Base-by-base conservation (phyloP, 129 eudicot genomes). In the Saposhnikovia divaricata region DNA sequence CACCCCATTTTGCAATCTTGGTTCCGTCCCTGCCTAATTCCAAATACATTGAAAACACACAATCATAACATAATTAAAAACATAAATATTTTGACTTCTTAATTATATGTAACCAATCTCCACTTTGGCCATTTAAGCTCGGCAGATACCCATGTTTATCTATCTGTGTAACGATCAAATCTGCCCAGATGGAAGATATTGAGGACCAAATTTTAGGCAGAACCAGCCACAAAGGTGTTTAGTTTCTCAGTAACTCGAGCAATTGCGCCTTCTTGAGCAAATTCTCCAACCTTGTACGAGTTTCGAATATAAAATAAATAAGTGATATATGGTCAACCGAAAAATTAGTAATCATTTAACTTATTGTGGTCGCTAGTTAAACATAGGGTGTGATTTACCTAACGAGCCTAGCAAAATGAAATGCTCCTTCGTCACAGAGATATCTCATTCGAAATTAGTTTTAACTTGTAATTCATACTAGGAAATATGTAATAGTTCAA, bases 201-300 rank as follows among this genome's bases (percentile, higher is more conserved):
- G 10, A 7, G n/a, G 23, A 53, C 10, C 21, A 7, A 53, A 59
- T 59, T n/a, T 61, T n/a, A 61, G 13, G 37, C 3, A n/a, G 73
- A 68, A 68, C 40, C 42, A 12, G 42, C 73, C 19, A 68, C 43
- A 1, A 68, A 31, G 0, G 39, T 68, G 43, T 68, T 68, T 13
- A 68, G 73, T 68, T 34, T 68, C 73, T 68, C 73, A 31, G 40
- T 68, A 4, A 68, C 73, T 68, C 73, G 73, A 68, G 21, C 42
- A 31, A 68, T 34, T 68, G 73, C 73, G 15, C 43, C 73, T 68
- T 34, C 42, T 31, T 28, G 8, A 31, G 73, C 73, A 68, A 12
- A 31, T 34, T 68, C 73, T 31, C 73, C 73, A 34, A 68, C 42
- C 73, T 68, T 10, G 18, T 14, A 65, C 15, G 4, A 25, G 72